A percentile compares a stretch with the other conserved stretches of the same genome.
Evolutionary conservation across 129 eudicot species (phyloP).

Genomic region (Arctium lappa): DNA sequence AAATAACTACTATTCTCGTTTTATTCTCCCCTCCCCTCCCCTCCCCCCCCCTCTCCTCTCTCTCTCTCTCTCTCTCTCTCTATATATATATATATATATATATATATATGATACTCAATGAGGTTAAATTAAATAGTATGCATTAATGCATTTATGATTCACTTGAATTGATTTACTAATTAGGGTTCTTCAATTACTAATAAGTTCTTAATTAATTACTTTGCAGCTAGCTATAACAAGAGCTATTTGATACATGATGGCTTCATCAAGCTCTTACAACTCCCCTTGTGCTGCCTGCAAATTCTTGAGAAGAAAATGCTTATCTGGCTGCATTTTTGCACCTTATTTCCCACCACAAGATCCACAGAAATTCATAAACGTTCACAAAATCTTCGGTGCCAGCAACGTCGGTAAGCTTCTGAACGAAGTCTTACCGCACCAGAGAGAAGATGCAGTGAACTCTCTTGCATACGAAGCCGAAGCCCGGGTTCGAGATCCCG

Average conservation of each 20-base stretch:
- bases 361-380: conserved; percentile 82
- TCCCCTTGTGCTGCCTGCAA: conserved; percentile 98
- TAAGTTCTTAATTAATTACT: background rate
- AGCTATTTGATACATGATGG: conserved; percentile 26
- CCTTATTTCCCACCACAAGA: conserved; percentile 96
- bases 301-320: conserved; percentile 83
- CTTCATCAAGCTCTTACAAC: conserved; percentile 76
- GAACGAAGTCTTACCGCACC: conserved; percentile 78
- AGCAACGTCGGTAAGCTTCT: conserved; percentile 90
- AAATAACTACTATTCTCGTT: too few species aligned
- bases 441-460: conserved; percentile 80
- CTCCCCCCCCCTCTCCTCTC: too few species aligned
- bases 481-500: conserved; percentile 84
- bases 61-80: too few species aligned
- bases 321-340: conserved; percentile 82
- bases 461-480: conserved; percentile 96
- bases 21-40: too few species aligned
- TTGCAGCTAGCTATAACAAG: background rate
- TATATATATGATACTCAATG: background rate
- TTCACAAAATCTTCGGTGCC: conserved; percentile 96
- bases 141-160: too few species aligned
- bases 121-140: background rate
- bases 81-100: too few species aligned
- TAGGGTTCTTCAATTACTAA: background rate
- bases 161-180: background rate